phyloP scores from a whole-genome alignment of 345 rosid species.

The Arabis hirsuta region DNA sequence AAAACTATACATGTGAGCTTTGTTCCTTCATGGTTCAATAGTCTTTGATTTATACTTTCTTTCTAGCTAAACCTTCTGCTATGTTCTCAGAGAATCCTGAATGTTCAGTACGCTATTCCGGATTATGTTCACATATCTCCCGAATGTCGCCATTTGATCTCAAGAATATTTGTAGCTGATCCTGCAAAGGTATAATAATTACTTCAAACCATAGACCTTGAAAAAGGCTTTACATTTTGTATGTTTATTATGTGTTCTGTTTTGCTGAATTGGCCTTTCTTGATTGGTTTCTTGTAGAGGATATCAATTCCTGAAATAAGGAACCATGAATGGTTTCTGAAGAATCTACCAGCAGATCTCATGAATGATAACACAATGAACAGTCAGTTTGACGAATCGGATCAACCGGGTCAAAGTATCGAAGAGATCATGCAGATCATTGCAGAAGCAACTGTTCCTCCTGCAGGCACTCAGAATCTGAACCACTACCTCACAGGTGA shows the following conservation, averaged over 20 bases:
- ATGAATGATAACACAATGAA: slow-evolving; percentile 61
- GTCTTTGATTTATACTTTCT: slow-evolving; percentile 14
- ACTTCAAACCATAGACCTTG: slow-evolving; percentile 6
- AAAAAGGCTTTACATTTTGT: neutral
- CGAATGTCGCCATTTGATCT: slow-evolving; percentile 88
- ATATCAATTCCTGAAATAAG: slow-evolving; percentile 86
- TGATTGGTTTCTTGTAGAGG: slow-evolving; percentile 58
- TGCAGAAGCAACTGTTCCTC: slow-evolving; percentile 90
- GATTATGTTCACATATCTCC: slow-evolving; percentile 92
- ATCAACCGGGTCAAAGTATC: slow-evolving; percentile 77
- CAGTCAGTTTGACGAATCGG: slow-evolving; percentile 76
- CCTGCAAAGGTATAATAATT: slow-evolving; percentile 63
- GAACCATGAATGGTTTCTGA: slow-evolving; percentile 95
- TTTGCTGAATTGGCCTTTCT: neutral
- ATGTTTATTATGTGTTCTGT: slow-evolving; percentile 2
- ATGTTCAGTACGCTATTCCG: slow-evolving; percentile 95
- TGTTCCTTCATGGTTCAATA: slow-evolving; percentile 8
- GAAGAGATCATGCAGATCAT: slow-evolving; percentile 98
- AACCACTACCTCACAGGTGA: slow-evolving; percentile 66
- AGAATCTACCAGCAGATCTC: slow-evolving; percentile 87
- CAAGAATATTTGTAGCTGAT: slow-evolving; percentile 94
- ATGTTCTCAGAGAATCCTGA: slow-evolving; percentile 76
- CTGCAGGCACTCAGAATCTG: slow-evolving; percentile 66
- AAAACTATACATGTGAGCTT: slow-evolving; percentile 80
- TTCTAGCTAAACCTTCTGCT: slow-evolving; percentile 24